Percentiles rank a stretch among this genome's conserved stretches.
phyloP scores from a whole-genome alignment of 495 filamentous ascomycete genomes.

The Aspergillus funiculosus region DNA sequence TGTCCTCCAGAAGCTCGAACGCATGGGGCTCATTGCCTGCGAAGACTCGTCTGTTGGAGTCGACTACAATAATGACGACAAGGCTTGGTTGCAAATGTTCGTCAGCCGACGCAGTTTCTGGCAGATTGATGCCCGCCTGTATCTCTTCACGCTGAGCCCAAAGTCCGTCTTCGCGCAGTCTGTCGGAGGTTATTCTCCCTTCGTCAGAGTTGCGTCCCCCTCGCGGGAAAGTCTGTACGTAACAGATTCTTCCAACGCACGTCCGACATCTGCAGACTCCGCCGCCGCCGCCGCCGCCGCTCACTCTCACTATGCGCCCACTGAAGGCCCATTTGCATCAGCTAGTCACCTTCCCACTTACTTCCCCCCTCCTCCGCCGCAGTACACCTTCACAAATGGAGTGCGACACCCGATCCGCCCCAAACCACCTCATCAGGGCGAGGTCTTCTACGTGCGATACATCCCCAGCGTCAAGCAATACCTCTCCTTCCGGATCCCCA shows the following conservation, averaged over 20 bases:
- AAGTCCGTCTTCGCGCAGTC: slow-evolving; percentile 35
- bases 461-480: slow-evolving; percentile 77
- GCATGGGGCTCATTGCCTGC: slow-evolving; percentile 79
- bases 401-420: slow-evolving; percentile 83
- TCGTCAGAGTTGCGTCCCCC: slow-evolving; percentile 53
- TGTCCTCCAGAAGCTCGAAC: slow-evolving; percentile 81
- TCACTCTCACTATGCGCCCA: slow-evolving; percentile 29
- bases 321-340: slow-evolving; percentile 60
- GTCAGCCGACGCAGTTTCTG: slow-evolving; percentile 76
- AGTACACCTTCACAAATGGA: slow-evolving; percentile 72
- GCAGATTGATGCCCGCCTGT: slow-evolving; percentile 82
- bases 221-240: slow-evolving; percentile 37
- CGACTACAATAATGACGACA: slow-evolving; percentile 48
- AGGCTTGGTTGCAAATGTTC: slow-evolving; percentile 78
- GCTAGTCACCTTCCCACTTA: slow-evolving; percentile 79
- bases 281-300: no score
- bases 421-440: slow-evolving; percentile 81
- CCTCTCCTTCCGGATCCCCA: slow-evolving; percentile 78
- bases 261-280: slow-evolving; percentile 15
- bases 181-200: slow-evolving; percentile 46
- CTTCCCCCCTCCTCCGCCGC: slow-evolving; percentile 75
- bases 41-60: slow-evolving; percentile 71
- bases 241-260: slow-evolving; percentile 9
- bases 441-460: slow-evolving; percentile 84
- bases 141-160: slow-evolving; percentile 80